Conservation (phyloP, 163 green algal genomes). For the Trebouxiophyceae sp. region DNA sequence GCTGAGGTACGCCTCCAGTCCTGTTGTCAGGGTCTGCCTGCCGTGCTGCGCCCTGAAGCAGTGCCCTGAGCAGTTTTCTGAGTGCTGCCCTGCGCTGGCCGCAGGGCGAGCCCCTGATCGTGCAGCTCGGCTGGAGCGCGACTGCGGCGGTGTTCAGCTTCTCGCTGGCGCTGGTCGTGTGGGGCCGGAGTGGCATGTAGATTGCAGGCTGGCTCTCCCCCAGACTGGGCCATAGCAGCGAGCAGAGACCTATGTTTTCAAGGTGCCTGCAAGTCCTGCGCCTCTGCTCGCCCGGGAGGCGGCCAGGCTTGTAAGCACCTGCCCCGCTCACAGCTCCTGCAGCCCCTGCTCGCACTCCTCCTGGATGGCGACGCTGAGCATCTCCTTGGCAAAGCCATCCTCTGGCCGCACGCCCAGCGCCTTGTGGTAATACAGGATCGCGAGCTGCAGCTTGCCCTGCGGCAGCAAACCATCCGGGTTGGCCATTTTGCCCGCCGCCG, state of each 20-base stretch:
- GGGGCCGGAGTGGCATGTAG: constrained; percentile 86
- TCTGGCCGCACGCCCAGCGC: constrained; percentile 68
- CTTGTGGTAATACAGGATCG: constrained; percentile 86
- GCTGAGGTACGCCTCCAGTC: constrained; percentile 56
- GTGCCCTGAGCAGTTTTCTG: neutral
- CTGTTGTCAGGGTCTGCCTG: neutral
- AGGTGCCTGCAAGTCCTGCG: no score
- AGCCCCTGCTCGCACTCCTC: constrained; percentile 31
- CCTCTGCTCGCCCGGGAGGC: neutral
- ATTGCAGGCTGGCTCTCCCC: neutral
- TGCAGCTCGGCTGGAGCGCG: constrained; percentile 77
- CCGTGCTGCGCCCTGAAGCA: neutral
- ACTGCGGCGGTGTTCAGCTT: constrained; percentile 83
- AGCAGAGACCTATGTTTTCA: neutral
- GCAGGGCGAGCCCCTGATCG: constrained; percentile 81
- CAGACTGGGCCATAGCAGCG: neutral
- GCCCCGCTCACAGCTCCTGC: neutral
- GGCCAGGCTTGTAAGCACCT: neutral
- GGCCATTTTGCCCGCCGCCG: no score
- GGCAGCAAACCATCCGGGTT: no score
- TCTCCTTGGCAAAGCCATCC: constrained; percentile 72
- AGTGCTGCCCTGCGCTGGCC: neutral
- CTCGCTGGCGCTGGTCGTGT: constrained; percentile 84
- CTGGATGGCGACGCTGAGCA: constrained; percentile 71
- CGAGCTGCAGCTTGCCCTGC: constrained; percentile 28